Base-by-base conservation (phyloP, 2,329 filamentous ascomycete species). In the Ramularia endophylla region DNA sequence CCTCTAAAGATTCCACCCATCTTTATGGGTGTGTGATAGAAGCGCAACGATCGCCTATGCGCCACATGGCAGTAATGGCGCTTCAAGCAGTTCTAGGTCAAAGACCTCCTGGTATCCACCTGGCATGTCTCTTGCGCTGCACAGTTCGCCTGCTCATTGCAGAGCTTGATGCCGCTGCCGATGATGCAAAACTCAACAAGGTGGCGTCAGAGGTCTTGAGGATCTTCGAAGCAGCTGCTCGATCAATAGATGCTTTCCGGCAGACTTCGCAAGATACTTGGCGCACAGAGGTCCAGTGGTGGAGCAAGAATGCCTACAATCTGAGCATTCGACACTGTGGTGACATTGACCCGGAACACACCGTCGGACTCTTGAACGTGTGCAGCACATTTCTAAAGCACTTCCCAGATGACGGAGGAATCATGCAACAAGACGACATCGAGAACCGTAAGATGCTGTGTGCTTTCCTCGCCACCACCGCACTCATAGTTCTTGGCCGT, bases 11-110 rank as follows among this genome's bases (percentile, higher is more conserved):
- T 25, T 68, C 71, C 15, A 78, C 79, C 11, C 76, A 87, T 31
- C 69, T 95, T 1, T 87, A 89, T 50, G 85, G 87, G 1, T 95
- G 88, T 53, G 77, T 87, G 16, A 67, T 87, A 19, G 87, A 94
- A 60, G 83, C 87, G 2, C 80, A 88, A 36, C 70, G 78, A 47
- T 67, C 69, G 1, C 78, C 80, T 0, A 77, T 87, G 46, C 80
- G 74, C 37, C 48, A 67, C 0, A 78, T 82, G 48, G 76, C 81
- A 2, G 65, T 81, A 9, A 60, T 69, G 20, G 74, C 77, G 8
- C 59, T 89, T 34, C 75, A 77, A 50, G 69, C 73, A 43, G 67
- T 87, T 1, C 65, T 84, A 11, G 70, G 78, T 19, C 75, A 72
- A 38, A 71, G 65, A 4, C 66, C 74, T 2, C 59, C 66, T 16